Evolutionary conservation across 495 filamentous ascomycete species (phyloP).

Genomic region (Penicillium alfredii): DNA sequence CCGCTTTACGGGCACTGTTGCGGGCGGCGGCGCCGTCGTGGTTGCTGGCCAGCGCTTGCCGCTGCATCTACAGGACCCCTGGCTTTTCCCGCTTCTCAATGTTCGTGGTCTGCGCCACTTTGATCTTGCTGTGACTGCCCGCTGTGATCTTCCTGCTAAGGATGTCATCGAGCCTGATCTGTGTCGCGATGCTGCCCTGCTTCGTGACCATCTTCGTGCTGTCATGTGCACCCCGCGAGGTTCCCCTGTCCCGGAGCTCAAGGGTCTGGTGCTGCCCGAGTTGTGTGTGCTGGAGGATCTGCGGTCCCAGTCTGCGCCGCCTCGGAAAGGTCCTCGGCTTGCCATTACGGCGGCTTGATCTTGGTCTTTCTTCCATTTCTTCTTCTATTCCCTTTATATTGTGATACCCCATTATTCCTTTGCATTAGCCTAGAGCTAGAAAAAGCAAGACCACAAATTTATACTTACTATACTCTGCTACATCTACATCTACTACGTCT

Average conservation of each 20-base stretch:
- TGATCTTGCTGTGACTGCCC: slow-evolving; percentile 36
- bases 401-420: slow-evolving; percentile 1
- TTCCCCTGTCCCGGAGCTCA: slow-evolving; percentile 1
- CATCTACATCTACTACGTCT: too few species aligned
- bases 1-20: slow-evolving; percentile 19
- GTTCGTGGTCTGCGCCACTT: slow-evolving; percentile 30
- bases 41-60: slow-evolving; percentile 21
- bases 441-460: neutral
- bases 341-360: slow-evolving; percentile 20
- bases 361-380: slow-evolving; percentile 2
- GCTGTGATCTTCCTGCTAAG: slow-evolving; percentile 29
- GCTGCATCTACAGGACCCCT: slow-evolving; percentile 23
- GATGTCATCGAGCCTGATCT: slow-evolving; percentile 26
- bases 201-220: slow-evolving; percentile 25
- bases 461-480: too few species aligned
- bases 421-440: neutral
- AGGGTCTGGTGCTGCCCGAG: slow-evolving; percentile 6
- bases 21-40: slow-evolving; percentile 10
- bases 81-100: slow-evolving; percentile 29
- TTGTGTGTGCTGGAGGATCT: slow-evolving; percentile 10
- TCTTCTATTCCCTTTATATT: neutral
- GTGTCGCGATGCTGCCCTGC: slow-evolving; percentile 21
- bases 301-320: slow-evolving; percentile 1
- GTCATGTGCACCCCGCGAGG: slow-evolving; percentile 22
- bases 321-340: slow-evolving; percentile 3